A percentile compares a stretch with the other conserved stretches of the same genome.
phyloP scores from a whole-genome alignment of 2,329 filamentous ascomycete species.

The Botrytis fabae region DNA sequence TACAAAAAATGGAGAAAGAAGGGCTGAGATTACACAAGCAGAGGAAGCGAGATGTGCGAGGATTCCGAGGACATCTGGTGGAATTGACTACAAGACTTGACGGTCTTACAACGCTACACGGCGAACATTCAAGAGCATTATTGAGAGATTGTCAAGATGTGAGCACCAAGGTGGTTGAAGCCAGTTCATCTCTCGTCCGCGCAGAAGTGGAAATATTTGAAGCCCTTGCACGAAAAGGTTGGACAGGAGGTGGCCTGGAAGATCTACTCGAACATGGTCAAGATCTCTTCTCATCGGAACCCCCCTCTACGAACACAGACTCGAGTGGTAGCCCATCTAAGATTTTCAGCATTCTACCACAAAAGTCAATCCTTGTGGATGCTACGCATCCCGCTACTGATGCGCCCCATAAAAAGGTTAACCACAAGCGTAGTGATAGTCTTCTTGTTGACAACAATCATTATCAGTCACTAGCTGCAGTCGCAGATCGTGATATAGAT shows the following conservation, averaged over 20 bases:
- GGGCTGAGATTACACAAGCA: slow-evolving; percentile 60
- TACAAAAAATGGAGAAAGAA: slow-evolving; percentile 64
- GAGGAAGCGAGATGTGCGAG: slow-evolving; percentile 60
- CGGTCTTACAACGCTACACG: slow-evolving; percentile 61
- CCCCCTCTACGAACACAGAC: slow-evolving; percentile 41
- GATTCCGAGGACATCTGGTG: slow-evolving; percentile 63
- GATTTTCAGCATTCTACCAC: slow-evolving; percentile 64
- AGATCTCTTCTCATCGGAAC: slow-evolving; percentile 57
- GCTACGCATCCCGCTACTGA: slow-evolving; percentile 42
- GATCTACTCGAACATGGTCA: slow-evolving; percentile 64
- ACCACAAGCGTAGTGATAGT: slow-evolving; percentile 54
- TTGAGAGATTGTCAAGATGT: slow-evolving; percentile 66
- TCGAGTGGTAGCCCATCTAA: slow-evolving; percentile 45
- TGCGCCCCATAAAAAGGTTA: slow-evolving; percentile 25
- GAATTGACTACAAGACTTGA: slow-evolving; percentile 63
- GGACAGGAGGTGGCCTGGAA: slow-evolving; percentile 66
- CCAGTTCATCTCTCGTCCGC: slow-evolving; percentile 63
- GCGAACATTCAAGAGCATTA: slow-evolving; percentile 58
- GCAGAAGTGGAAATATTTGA: slow-evolving; percentile 72
- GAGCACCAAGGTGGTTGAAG: slow-evolving; percentile 61
- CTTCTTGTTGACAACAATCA: slow-evolving; percentile 53
- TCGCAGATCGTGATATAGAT: slow-evolving; percentile 41
- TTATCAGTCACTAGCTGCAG: slow-evolving; percentile 59
- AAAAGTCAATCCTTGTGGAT: slow-evolving; percentile 63
- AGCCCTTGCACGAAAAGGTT: slow-evolving; percentile 64